Evolutionary conservation across 495 filamentous ascomycete genomes (phyloP).

Genomic region (Pyrenula massariospora): DNA sequence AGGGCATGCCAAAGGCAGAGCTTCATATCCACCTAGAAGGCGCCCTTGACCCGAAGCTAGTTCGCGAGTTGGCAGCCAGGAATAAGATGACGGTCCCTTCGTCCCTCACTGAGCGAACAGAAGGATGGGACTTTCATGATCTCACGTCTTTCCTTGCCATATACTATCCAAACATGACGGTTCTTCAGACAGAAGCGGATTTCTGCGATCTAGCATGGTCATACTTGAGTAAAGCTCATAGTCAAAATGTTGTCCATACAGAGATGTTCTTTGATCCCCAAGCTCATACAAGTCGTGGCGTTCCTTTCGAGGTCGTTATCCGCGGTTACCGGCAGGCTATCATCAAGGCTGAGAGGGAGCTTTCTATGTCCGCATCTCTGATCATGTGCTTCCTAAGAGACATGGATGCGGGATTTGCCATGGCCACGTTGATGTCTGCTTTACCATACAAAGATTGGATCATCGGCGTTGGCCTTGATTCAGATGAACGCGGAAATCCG

Average conservation of each 20-base stretch:
- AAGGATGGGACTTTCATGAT: neutral
- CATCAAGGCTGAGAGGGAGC: constrained; percentile 11
- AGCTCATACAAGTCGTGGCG: constrained; percentile 25
- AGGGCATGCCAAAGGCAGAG: constrained; percentile 26
- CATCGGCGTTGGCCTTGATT: constrained; percentile 29
- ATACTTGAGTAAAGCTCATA: constrained; percentile 18
- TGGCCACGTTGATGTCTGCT: constrained; percentile 14
- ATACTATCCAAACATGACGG: constrained; percentile 28
- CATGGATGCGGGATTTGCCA: constrained; percentile 13
- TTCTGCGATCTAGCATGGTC: constrained; percentile 31
- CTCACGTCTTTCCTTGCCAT: constrained; percentile 15
- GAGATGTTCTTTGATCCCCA: constrained; percentile 34
- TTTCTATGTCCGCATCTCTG: constrained; percentile 20
- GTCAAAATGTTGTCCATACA: constrained; percentile 28
- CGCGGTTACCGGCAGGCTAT: constrained; percentile 24
- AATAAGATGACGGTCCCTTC: constrained; percentile 21
- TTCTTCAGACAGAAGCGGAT: constrained; percentile 23
- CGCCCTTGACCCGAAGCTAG: constrained; percentile 23
- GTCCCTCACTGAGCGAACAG: neutral
- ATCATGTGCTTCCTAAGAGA: constrained; percentile 32
- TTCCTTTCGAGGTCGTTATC: constrained; percentile 19
- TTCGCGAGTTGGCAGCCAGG: constrained; percentile 25
- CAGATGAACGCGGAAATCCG: constrained; percentile 26
- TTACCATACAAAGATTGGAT: constrained; percentile 22
- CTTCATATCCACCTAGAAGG: constrained; percentile 35